phyloP scores from a whole-genome alignment of 345 rosid genomes.

The Camelina sativa region DNA sequence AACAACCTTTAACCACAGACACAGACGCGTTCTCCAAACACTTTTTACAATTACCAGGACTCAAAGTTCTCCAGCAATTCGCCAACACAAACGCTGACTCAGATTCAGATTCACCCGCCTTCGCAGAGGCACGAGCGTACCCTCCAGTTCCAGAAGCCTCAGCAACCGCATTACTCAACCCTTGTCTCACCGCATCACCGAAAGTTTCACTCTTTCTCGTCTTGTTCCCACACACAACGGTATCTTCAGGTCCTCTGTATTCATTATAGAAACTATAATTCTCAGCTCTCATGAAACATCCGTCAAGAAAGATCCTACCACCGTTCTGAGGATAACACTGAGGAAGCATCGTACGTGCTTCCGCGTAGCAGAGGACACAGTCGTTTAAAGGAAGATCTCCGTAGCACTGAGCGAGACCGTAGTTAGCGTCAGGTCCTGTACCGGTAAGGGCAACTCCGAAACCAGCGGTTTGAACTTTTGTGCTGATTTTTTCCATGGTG shows the following conservation, averaged over 20 bases:
- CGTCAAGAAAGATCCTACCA: slow-evolving; percentile 84
- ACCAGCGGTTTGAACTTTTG: slow-evolving; percentile 59
- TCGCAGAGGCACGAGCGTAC: slow-evolving; percentile 53
- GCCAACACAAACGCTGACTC: slow-evolving; percentile 68
- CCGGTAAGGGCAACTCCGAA: slow-evolving; percentile 71
- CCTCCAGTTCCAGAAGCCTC: slow-evolving; percentile 55
- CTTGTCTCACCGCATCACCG: slow-evolving; percentile 54
- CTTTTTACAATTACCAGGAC: slow-evolving; percentile 59
- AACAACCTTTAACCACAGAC: slow-evolving; percentile 56
- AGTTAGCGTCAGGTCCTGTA: slow-evolving; percentile 69
- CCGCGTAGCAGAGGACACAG: slow-evolving; percentile 89
- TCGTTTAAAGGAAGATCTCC: slow-evolving; percentile 82
- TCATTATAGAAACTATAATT: slow-evolving; percentile 83
- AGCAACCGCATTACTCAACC: slow-evolving; percentile 50
- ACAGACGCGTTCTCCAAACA: slow-evolving; percentile 77
- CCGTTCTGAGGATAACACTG: slow-evolving; percentile 84
- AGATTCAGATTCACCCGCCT: slow-evolving; percentile 37
- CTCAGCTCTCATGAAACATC: slow-evolving; percentile 93
- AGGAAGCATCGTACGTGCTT: slow-evolving; percentile 84
- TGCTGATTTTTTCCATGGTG: slow-evolving; percentile 83
- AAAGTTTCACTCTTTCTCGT: slow-evolving; percentile 53
- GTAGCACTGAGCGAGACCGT: slow-evolving; percentile 87
- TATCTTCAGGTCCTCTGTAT: slow-evolving; percentile 63
- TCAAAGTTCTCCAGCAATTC: slow-evolving; percentile 83
- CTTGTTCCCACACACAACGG: slow-evolving; percentile 65